Percentiles rank a stretch among this genome's conserved stretches.
Conservation (phyloP, 345 rosid species). For the Lepidium sativum region DNA sequence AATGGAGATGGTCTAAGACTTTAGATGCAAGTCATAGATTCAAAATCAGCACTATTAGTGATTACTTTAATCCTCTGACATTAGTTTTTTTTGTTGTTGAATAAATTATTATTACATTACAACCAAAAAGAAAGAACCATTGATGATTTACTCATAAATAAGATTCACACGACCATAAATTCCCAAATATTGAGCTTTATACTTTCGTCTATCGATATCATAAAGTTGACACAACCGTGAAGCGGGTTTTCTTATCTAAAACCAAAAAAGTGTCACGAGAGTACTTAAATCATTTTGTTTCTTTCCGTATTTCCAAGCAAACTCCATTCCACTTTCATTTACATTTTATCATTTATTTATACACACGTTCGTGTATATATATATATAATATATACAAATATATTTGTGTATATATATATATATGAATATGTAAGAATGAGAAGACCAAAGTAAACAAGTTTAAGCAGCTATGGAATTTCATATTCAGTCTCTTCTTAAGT, state of each 20-base stretch:
- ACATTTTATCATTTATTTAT: background rate
- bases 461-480: conserved; percentile 3
- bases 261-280: conserved; percentile 14
- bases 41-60: too few relatives aligned
- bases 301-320: conserved; percentile 13
- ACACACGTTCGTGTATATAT: background rate
- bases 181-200: background rate
- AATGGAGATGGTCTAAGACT: too few relatives aligned
- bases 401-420: background rate
- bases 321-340: background rate
- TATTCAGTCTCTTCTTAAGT: background rate
- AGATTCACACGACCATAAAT: background rate
- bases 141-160: background rate
- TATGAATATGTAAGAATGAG: background rate
- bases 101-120: too few relatives aligned
- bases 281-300: conserved; percentile 8
- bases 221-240: background rate
- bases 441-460: background rate
- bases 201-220: background rate
- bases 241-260: background rate
- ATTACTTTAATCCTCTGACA: too few relatives aligned
- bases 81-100: too few relatives aligned
- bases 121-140: too few relatives aligned
- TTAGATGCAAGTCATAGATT: too few relatives aligned
- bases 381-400: background rate